Evolutionary conservation across 1,139 yeast genomes (phyloP), one percentile per base, ranked within the genome.

Genomic region (Zygoascus meyerae): DNA sequence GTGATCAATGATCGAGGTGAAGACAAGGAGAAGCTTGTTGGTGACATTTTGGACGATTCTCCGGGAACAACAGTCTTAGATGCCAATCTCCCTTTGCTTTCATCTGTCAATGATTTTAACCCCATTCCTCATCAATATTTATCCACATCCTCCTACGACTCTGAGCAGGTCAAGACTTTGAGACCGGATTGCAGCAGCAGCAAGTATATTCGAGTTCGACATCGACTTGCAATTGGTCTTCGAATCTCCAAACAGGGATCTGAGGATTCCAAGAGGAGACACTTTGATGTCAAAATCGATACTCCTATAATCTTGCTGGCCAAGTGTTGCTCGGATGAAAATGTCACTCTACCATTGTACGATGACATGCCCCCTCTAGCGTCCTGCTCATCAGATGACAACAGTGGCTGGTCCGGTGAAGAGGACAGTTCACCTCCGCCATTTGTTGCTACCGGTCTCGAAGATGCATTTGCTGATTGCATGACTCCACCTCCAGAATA

Each of bases 281-380:
- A 86, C 63, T 89, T 82, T 60, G 96, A 89, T 58, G 95, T 89
- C 41, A 81, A 87, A 45, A 84, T 89, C 40, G 96, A 87, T 62
- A 85, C 95, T 0, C 96, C 96, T 0, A 73, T 89, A 45, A 73
- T 76, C 29, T 70, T 89, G 46, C 72, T 86, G 41, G 83, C 94
- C 46, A 77, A 86, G 21, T 75, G 79, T 53, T 87, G 96, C 68
- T 75, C 73, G 41, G 77, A 74, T 11, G 89, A 76, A 2, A 81
- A 81, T 39, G 71, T 81, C 40, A 86, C 82, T 43, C 71, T 87
- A 46, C 96, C 96, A 0, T 74, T 77, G 33, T 86, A 86, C 48
- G 45, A 51, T 33, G 41, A 40, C 18, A 40, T 40, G 43, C 30
- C 43, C 12, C 21, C 32, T 15, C 37, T 40, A 9, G 30, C 30